Evolutionary conservation across 2,329 filamentous ascomycete genomes (phyloP).

Genomic region (Talaromyces marneffei): DNA sequence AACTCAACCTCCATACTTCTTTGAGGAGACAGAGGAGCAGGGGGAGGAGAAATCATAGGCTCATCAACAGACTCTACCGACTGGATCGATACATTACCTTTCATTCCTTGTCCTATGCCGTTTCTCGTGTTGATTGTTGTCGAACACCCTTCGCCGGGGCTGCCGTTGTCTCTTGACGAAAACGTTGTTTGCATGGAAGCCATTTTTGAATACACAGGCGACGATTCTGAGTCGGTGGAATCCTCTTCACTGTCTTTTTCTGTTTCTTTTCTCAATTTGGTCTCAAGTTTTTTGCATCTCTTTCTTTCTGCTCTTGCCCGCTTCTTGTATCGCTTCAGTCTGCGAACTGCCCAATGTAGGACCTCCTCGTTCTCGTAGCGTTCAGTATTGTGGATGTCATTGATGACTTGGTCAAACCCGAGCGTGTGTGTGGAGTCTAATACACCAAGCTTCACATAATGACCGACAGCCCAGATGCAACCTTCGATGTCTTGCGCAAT

Average conservation of each 20-base stretch:
- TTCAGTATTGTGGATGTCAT: background rate
- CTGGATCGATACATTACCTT: background rate
- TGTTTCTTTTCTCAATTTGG: background rate
- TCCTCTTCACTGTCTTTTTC: background rate
- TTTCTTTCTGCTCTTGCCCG: background rate
- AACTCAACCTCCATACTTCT: background rate
- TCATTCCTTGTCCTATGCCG: background rate
- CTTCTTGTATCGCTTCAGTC: background rate
- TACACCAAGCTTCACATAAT: slow-evolving; percentile 7
- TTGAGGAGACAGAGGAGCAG: background rate
- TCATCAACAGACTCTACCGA: background rate
- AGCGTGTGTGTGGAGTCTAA: slow-evolving; percentile 8
- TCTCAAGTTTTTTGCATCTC: background rate
- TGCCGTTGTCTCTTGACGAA: background rate
- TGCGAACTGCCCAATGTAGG: background rate
- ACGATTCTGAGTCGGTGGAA: background rate
- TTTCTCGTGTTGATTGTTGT: background rate
- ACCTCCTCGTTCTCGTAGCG: background rate
- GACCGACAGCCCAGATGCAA: slow-evolving; percentile 9
- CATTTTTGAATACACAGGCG: background rate
- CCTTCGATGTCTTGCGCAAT: slow-evolving; percentile 12
- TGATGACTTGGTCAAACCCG: slow-evolving; percentile 11
- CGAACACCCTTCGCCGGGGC: background rate
- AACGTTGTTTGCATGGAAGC: background rate
- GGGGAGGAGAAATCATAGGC: background rate